Percentiles rank a stretch among this genome's conserved stretches.
These are phyloP conservation scores for Hymenoscyphus occultus DNA, from an alignment of 2,329 filamentous ascomycete species.

Conservation along the genomic window DNA sequence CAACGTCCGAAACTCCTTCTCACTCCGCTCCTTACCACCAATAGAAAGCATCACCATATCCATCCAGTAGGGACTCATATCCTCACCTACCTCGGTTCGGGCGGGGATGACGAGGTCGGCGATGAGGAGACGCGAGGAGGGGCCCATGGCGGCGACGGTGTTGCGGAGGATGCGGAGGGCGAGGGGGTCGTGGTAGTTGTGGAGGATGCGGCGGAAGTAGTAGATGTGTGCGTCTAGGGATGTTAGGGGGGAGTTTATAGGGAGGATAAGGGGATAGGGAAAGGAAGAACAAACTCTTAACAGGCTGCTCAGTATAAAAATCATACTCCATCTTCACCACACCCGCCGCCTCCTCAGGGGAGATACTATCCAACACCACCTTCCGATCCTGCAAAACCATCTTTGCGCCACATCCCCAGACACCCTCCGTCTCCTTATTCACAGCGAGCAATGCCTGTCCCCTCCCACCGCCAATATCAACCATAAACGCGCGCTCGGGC, in stretches of 20 bases:
- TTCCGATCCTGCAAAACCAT: conserved; percentile 31
- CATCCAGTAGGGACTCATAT: conserved; percentile 38
- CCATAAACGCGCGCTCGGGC: conserved; percentile 30
- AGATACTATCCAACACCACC: conserved; percentile 30
- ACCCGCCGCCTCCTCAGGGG: conserved; percentile 24
- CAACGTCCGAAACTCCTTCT: conserved; percentile 27
- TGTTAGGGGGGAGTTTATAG: neutral
- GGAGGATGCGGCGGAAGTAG: conserved; percentile 35
- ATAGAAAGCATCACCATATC: conserved; percentile 34
- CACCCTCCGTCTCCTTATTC: conserved; percentile 19
- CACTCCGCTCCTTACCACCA: conserved; percentile 35
- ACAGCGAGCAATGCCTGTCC: conserved; percentile 34
- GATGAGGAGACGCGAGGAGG: conserved; percentile 30
- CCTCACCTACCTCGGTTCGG: conserved; percentile 26
- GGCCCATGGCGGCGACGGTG: conserved; percentile 33
- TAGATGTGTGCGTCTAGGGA: conserved; percentile 33
- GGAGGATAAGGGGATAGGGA: neutral
- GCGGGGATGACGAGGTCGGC: conserved; percentile 31
- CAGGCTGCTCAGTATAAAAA: conserved; percentile 41
- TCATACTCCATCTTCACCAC: conserved; percentile 38
- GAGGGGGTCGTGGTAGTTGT: conserved; percentile 35
- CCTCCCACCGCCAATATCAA: conserved; percentile 27
- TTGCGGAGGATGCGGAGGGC: conserved; percentile 28
- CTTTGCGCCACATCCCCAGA: conserved; percentile 13
- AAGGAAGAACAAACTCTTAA: conserved; percentile 33